Percentiles rank a stretch among this genome's conserved stretches.
These are phyloP conservation scores for Cladorrhinum sp. DNA, from an alignment of 2,329 filamentous ascomycete species.

Conservation along the genomic window DNA sequence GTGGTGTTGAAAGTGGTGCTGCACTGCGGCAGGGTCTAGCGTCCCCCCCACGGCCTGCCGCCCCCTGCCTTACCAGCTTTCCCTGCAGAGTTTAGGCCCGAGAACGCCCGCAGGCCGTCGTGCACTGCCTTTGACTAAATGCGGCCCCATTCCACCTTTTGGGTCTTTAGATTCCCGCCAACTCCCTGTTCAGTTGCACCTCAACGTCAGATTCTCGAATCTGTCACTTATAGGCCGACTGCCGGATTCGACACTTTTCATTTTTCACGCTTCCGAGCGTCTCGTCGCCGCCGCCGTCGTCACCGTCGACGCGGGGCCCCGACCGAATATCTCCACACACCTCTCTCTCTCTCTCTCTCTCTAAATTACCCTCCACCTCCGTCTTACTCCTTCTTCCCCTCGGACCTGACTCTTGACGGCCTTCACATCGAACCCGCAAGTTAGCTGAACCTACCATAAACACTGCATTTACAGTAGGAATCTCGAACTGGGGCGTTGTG, in stretches of 20 bases:
- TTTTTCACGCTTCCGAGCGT: background rate
- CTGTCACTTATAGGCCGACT: background rate
- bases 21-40: conserved; percentile 4
- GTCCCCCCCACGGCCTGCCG: background rate
- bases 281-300: background rate
- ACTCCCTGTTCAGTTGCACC: conserved; percentile 8
- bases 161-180: conserved; percentile 12
- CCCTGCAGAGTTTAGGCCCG: conserved; percentile 16
- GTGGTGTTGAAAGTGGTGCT: conserved; percentile 7
- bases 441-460: too few species aligned
- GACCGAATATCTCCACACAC: conserved; percentile 3
- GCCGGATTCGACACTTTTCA: background rate
- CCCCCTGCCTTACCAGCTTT: conserved; percentile 4
- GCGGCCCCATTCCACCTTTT: conserved; percentile 18
- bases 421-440: conserved; percentile 8
- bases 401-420: background rate
- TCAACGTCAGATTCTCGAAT: conserved; percentile 4
- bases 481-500: background rate
- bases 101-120: conserved; percentile 9
- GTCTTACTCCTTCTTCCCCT: background rate
- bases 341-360: background rate
- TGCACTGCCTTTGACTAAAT: conserved; percentile 12
- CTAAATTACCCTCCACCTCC: background rate
- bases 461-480: background rate
- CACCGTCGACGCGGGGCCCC: conserved; percentile 3